Percentiles rank a stretch among this genome's conserved stretches.
phyloP scores from a whole-genome alignment of 345 rosid genomes.

The Cardamine resedifolia region DNA sequence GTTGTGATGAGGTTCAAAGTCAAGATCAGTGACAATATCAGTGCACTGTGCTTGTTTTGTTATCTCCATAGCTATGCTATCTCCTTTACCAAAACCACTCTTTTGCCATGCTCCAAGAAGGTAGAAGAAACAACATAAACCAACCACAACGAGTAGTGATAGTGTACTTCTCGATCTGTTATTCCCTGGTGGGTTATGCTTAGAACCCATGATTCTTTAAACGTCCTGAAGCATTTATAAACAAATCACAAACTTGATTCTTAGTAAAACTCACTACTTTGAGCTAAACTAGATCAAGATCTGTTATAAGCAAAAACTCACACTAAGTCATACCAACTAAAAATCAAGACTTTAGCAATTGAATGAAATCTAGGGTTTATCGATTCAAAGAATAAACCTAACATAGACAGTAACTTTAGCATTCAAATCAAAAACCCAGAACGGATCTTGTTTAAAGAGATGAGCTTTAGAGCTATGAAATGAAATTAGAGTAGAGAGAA shows the following conservation, averaged over 20 bases:
- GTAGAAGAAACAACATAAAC: constrained; percentile 87
- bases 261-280: background rate
- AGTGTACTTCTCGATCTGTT: constrained; percentile 58
- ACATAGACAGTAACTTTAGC: constrained; percentile 13
- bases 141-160: constrained; percentile 67
- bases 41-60: constrained; percentile 67
- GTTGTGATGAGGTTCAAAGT: constrained; percentile 80
- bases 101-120: constrained; percentile 95
- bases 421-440: constrained; percentile 13
- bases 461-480: constrained; percentile 4
- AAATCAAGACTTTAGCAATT: background rate
- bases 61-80: constrained; percentile 62
- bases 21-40: constrained; percentile 52
- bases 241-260: constrained; percentile 5
- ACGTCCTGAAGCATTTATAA: constrained; percentile 26
- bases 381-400: background rate
- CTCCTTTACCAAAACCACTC: constrained; percentile 94
- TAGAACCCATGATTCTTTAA: constrained; percentile 55
- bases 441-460: constrained; percentile 21
- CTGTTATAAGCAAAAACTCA: background rate
- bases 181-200: constrained; percentile 48
- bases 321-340: background rate
- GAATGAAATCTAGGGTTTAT: constrained; percentile 20
- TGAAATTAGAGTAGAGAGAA: background rate
- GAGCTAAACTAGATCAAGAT: constrained; percentile 11